Conservation (phyloP, 345 rosid genomes). For the Pugionium dolabratum region DNA sequence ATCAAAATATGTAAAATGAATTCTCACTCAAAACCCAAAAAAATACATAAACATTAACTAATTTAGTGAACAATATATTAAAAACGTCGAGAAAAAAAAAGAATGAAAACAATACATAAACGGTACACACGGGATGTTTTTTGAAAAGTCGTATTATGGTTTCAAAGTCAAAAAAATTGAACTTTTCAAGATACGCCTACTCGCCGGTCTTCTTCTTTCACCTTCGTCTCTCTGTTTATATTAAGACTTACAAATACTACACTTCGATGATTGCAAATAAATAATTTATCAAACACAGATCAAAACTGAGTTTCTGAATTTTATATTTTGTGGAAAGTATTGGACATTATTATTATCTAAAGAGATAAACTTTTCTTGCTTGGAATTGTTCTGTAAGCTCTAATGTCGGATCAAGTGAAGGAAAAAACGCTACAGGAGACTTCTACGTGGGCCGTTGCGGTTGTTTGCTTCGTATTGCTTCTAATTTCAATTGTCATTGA, state of each 20-base stretch:
- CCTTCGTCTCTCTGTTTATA: slow-evolving; percentile 31
- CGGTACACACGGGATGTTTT: slow-evolving; percentile 3
- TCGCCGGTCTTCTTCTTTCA: slow-evolving; percentile 32
- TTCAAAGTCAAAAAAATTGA: slow-evolving; percentile 31
- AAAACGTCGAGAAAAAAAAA: neutral
- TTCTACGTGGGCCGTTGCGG: slow-evolving; percentile 86
- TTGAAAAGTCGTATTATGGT: neutral
- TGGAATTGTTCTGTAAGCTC: slow-evolving; percentile 22
- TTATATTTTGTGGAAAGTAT: too few relatives aligned
- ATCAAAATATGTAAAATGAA: neutral
- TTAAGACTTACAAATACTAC: neutral
- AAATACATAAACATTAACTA: neutral
- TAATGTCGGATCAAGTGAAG: slow-evolving; percentile 27
- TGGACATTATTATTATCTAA: neutral
- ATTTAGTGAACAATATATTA: neutral
- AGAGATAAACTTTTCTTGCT: neutral
- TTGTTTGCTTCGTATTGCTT: slow-evolving; percentile 68
- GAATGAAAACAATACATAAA: slow-evolving; percentile 7
- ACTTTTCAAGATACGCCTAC: slow-evolving; percentile 22
- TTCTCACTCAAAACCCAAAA: neutral
- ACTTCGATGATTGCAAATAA: neutral
- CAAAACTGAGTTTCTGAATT: neutral
- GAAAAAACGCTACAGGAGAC: slow-evolving; percentile 55
- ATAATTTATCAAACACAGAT: neutral
- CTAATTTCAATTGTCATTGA: slow-evolving; percentile 55